Conservation (phyloP, 2,329 filamentous ascomycete genomes). For the Cladophialophora bantiana region DNA sequence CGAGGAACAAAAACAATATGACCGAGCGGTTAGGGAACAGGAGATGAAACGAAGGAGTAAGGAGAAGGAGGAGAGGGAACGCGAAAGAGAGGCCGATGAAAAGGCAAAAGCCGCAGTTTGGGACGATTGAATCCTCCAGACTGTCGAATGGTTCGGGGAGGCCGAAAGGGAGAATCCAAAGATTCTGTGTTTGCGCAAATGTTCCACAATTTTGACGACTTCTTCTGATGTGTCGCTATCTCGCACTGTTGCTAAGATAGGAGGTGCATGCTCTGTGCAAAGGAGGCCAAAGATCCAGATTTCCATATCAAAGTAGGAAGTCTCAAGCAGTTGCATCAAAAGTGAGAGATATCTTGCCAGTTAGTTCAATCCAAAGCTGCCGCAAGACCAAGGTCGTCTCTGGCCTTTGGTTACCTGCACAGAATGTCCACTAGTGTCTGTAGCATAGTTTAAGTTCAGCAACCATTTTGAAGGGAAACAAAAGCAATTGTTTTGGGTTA, state of each 20-base stretch:
- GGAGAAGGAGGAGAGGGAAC: constrained; percentile 71
- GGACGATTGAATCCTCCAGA: constrained; percentile 58
- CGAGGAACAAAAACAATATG: constrained; percentile 60
- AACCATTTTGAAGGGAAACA: background rate
- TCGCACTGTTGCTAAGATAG: background rate
- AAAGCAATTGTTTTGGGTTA: background rate
- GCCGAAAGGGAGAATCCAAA: background rate
- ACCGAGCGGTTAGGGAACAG: constrained; percentile 80
- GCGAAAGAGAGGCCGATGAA: constrained; percentile 70
- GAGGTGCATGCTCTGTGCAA: background rate
- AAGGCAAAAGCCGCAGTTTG: constrained; percentile 84
- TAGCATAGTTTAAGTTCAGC: background rate
- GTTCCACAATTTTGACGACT: background rate
- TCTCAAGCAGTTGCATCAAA: background rate
- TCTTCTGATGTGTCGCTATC: background rate
- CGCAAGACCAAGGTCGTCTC: background rate
- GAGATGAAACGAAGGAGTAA: constrained; percentile 78
- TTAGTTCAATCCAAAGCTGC: background rate
- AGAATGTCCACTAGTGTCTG: background rate
- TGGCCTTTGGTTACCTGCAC: background rate
- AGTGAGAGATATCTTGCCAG: background rate
- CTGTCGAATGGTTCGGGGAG: background rate
- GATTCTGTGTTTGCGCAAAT: background rate
- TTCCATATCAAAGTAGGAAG: background rate
- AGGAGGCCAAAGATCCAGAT: background rate